Percentiles rank a stretch among this genome's conserved stretches.
Conservation (phyloP, 2,329 filamentous ascomycete species). For the Dactylonectria estremocensis region DNA sequence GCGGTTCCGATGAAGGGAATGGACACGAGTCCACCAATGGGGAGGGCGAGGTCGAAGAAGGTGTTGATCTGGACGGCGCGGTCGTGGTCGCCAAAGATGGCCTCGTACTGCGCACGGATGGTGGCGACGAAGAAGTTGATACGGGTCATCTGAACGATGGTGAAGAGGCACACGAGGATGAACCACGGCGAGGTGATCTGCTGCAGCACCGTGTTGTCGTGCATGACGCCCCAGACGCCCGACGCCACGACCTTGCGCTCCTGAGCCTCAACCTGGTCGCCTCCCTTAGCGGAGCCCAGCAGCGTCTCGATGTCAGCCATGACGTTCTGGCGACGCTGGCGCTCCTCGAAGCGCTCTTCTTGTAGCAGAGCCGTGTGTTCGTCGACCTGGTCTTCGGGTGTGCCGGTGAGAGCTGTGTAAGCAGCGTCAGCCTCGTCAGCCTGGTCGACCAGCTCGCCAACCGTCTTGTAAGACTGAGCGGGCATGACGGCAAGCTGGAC, state of each 20-base stretch:
- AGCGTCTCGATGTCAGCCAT: slow-evolving; percentile 82
- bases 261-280: slow-evolving; percentile 76
- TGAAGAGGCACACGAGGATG: slow-evolving; percentile 86
- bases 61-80: slow-evolving; percentile 81
- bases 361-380: slow-evolving; percentile 70
- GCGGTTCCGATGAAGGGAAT: slow-evolving; percentile 89
- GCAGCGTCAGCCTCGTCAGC: slow-evolving; percentile 68
- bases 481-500: slow-evolving; percentile 82
- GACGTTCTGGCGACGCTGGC: slow-evolving; percentile 72
- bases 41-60: slow-evolving; percentile 85
- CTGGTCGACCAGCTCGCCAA: slow-evolving; percentile 85
- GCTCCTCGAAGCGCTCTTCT: slow-evolving; percentile 72
- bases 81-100: slow-evolving; percentile 75
- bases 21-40: slow-evolving; percentile 85
- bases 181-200: slow-evolving; percentile 90
- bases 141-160: slow-evolving; percentile 81
- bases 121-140: slow-evolving; percentile 97
- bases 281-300: slow-evolving; percentile 74
- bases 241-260: slow-evolving; percentile 79
- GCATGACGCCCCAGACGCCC: slow-evolving; percentile 90
- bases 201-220: slow-evolving; percentile 77
- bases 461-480: slow-evolving; percentile 83
- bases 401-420: slow-evolving; percentile 46
- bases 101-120: slow-evolving; percentile 84
- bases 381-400: slow-evolving; percentile 69